A percentile compares a stretch with the other conserved stretches of the same genome.
Conservation (phyloP, 352 stramenopile genomes). For the Aphanomyces stellatus region DNA sequence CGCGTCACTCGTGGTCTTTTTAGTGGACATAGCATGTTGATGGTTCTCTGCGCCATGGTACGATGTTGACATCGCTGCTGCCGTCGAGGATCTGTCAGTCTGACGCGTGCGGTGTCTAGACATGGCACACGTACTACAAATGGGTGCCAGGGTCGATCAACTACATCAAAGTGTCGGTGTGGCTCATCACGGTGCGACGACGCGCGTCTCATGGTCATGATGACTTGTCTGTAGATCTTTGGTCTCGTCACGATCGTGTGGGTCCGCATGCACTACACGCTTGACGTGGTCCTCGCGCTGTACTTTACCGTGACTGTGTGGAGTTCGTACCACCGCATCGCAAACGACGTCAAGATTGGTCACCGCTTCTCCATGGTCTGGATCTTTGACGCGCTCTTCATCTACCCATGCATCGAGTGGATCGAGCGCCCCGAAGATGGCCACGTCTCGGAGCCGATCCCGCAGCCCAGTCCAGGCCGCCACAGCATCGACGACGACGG, state of each 20-base stretch:
- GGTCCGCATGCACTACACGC: constrained; percentile 22
- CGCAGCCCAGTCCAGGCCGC: neutral
- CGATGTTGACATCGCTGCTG: neutral
- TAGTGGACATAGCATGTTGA: constrained; percentile 18
- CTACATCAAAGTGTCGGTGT: constrained; percentile 21
- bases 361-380: constrained; percentile 21
- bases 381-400: constrained; percentile 20
- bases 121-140: constrained; percentile 22
- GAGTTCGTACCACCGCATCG: constrained; percentile 20
- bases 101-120: neutral
- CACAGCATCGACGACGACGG: neutral
- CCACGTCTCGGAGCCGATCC: neutral
- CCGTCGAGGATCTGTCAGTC: neutral
- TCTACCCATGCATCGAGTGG: constrained; percentile 19
- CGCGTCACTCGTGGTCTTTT: too few relatives aligned
- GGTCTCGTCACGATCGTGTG: constrained; percentile 14
- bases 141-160: constrained; percentile 20
- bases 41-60: constrained; percentile 19
- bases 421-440: constrained; percentile 16
- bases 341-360: constrained; percentile 20
- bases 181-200: constrained; percentile 16
- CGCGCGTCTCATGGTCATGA: neutral
- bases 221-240: neutral
- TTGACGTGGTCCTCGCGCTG: constrained; percentile 15
- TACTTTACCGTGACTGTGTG: constrained; percentile 21